Evolutionary conservation across 1,284 basidiomycete genomes (phyloP).

Genomic region (Prillingera fragicola): DNA sequence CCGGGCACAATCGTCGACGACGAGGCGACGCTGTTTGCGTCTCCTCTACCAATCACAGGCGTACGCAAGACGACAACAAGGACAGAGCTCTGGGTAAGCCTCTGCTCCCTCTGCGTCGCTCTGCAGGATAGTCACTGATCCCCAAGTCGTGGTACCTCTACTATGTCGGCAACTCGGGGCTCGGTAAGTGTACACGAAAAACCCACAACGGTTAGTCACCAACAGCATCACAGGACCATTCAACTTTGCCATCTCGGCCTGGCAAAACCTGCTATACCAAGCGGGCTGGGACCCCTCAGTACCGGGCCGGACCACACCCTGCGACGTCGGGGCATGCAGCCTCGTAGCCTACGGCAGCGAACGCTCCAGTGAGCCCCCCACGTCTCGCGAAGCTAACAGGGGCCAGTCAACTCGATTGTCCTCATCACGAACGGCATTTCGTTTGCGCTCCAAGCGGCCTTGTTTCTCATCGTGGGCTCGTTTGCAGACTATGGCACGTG

Average conservation of each 20-base stretch:
- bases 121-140: not conserved
- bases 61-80: slow-evolving; percentile 35
- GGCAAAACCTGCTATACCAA: slow-evolving; percentile 41
- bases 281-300: slow-evolving; percentile 42
- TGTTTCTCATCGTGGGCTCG: slow-evolving; percentile 18
- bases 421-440: slow-evolving; percentile 23
- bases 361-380: slow-evolving; percentile 24
- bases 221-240: slow-evolving; percentile 28
- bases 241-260: slow-evolving; percentile 44
- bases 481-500: slow-evolving; percentile 27
- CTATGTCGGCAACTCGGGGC: slow-evolving; percentile 43
- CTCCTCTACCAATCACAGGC: slow-evolving; percentile 36
- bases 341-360: slow-evolving; percentile 31
- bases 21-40: slow-evolving; percentile 37
- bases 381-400: not conserved
- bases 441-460: slow-evolving; percentile 22
- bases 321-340: slow-evolving; percentile 31
- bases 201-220: not conserved
- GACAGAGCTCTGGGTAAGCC: slow-evolving; percentile 36
- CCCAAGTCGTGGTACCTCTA: slow-evolving; percentile 41
- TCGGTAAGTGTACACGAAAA: slow-evolving; percentile 28
- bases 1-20: slow-evolving; percentile 14
- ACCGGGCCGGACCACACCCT: slow-evolving; percentile 26
- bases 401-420: slow-evolving; percentile 22
- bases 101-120: not conserved